These are phyloP conservation scores for Cadophora sp. DNA, from an alignment of 2,329 filamentous ascomycete species.

Conservation along the genomic window DNA sequence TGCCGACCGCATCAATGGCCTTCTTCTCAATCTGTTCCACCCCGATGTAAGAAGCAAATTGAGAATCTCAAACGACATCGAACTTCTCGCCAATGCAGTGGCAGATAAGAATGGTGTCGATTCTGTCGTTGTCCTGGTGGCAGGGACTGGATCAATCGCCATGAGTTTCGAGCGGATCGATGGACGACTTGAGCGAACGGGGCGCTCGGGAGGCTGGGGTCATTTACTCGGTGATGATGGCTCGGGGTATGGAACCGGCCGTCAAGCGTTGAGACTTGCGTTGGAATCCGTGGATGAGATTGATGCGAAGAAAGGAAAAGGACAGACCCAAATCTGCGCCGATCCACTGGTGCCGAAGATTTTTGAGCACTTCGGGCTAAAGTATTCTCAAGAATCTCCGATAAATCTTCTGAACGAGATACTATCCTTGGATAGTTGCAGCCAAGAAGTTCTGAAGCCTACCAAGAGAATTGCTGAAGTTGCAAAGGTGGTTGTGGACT, in stretches of 20 bases:
- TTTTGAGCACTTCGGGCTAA: slow-evolving; percentile 1
- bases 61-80: background rate
- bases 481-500: background rate
- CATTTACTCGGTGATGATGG: slow-evolving; percentile 53
- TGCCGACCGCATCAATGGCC: background rate
- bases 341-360: background rate
- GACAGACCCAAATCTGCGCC: background rate
- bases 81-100: background rate
- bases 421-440: background rate
- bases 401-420: background rate
- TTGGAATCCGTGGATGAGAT: slow-evolving; percentile 1
- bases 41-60: background rate
- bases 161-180: slow-evolving; percentile 46
- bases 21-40: background rate
- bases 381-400: background rate
- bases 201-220: slow-evolving; percentile 53
- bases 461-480: slow-evolving; percentile 8
- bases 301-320: background rate
- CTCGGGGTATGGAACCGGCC: slow-evolving; percentile 49
- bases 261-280: slow-evolving; percentile 11
- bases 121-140: slow-evolving; percentile 45
- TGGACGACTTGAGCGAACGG: slow-evolving; percentile 37
- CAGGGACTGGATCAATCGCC: slow-evolving; percentile 52
- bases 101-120: background rate
- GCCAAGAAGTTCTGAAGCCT: background rate